phyloP scores from a whole-genome alignment of 1,139 yeast species.

The Lizanozyma gosingica region DNA sequence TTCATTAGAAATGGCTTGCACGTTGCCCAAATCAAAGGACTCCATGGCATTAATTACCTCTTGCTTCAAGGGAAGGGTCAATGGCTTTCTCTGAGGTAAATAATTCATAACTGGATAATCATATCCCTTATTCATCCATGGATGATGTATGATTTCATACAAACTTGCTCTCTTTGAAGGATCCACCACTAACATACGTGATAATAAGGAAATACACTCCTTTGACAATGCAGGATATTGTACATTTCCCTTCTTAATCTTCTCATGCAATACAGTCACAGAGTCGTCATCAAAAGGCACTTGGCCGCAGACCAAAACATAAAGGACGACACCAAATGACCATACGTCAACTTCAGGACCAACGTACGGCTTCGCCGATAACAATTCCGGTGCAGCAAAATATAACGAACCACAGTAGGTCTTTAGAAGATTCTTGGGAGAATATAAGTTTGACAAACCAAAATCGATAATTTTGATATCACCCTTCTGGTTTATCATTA shows the following conservation, averaged over 20 bases:
- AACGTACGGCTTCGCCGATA: constrained; percentile 83
- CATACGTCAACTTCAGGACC: constrained; percentile 99
- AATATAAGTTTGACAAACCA: constrained; percentile 84
- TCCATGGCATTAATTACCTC: constrained; percentile 69
- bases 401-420: constrained; percentile 97
- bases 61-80: constrained; percentile 64
- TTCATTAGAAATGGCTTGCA: constrained; percentile 47
- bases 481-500: constrained; percentile 87
- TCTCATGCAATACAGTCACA: constrained; percentile 87
- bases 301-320: constrained; percentile 92
- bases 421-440: constrained; percentile 63
- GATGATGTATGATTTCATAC: constrained; percentile 74
- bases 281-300: constrained; percentile 97
- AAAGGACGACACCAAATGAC: constrained; percentile 95
- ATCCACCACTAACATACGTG: constrained; percentile 88
- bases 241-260: constrained; percentile 85
- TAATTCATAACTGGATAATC: constrained; percentile 66
- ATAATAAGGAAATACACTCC: constrained; percentile 75
- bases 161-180: constrained; percentile 74
- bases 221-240: constrained; percentile 81
- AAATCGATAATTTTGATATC: constrained; percentile 94
- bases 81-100: constrained; percentile 70
- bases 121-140: constrained; percentile 91
- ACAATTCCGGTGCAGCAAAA: constrained; percentile 96
- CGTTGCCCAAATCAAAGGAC: constrained; percentile 68